A percentile compares a stretch with the other conserved stretches of the same genome.
phyloP scores from a whole-genome alignment of 2,329 filamentous ascomycete species.

The Fusarium nodosum region DNA sequence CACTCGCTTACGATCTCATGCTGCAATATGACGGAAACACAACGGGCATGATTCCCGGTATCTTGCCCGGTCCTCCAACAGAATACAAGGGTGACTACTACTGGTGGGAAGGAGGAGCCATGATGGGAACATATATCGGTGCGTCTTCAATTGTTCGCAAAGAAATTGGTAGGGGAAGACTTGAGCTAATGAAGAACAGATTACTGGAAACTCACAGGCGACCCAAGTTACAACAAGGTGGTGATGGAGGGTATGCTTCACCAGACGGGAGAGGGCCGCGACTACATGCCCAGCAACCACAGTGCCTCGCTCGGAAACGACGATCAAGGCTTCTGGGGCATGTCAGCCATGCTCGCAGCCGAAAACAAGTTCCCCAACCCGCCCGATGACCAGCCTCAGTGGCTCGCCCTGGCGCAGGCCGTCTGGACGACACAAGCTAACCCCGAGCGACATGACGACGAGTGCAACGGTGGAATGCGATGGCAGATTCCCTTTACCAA shows the following conservation, averaged over 20 bases:
- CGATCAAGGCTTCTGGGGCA: slow-evolving; percentile 79
- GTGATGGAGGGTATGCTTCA: slow-evolving; percentile 69
- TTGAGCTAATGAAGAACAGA: slow-evolving; percentile 51
- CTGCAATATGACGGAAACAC: slow-evolving; percentile 65
- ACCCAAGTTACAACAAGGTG: slow-evolving; percentile 72
- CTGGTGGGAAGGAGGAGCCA: slow-evolving; percentile 80
- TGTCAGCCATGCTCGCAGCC: slow-evolving; percentile 75
- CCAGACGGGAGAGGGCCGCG: slow-evolving; percentile 68
- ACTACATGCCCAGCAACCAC: slow-evolving; percentile 73
- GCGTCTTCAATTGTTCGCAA: not conserved
- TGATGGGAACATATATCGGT: slow-evolving; percentile 76
- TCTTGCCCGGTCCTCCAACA: slow-evolving; percentile 68
- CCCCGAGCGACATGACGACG: slow-evolving; percentile 72
- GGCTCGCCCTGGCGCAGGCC: slow-evolving; percentile 76
- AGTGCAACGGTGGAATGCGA: slow-evolving; percentile 77
- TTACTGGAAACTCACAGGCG: slow-evolving; percentile 77
- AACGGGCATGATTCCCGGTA: slow-evolving; percentile 67
- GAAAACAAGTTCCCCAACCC: slow-evolving; percentile 74
- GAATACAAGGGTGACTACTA: slow-evolving; percentile 69
- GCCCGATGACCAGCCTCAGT: slow-evolving; percentile 66
- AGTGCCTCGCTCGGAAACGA: slow-evolving; percentile 75
- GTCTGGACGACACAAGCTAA: slow-evolving; percentile 74
- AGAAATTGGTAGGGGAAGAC: rapidly evolving
- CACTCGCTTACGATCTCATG: slow-evolving; percentile 65
- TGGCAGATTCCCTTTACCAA: slow-evolving; percentile 85